Evolutionary conservation across 805 yeast species (phyloP), one percentile per base, ranked within the genome.

Genomic region (Suhomyces sp.): DNA sequence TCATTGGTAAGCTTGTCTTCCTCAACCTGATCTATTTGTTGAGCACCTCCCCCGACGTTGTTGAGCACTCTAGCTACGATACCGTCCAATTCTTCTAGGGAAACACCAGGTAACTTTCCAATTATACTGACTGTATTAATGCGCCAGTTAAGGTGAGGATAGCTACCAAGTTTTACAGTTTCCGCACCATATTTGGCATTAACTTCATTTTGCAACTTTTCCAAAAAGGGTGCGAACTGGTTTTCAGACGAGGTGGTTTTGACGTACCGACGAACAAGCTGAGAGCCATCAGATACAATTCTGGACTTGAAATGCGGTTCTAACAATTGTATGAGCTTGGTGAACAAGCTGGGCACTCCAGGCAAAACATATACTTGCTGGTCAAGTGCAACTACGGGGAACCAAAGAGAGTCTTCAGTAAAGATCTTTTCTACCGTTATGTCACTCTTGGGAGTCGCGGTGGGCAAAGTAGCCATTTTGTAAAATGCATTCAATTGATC

Each of bases 401-500:
- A 96, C 97, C 97, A 90, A 12, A 86, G 69, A 12, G 78, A 75
- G 3, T 81, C 83, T 44, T 68, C 70, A 1, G 67, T 58, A 53
- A 63, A 73, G 44, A 75, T 68, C 44, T 75, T 79, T 47, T 73
- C 74, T 4, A 83, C 84, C 0, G 59, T 44, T 1, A 60, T 55
- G 6, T 45, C 17, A n/a, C 25, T 25, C 12, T 55, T 39, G 13
- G 61, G 59, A 4, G 66, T 59, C 3, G 82, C 81, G 1, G 57
- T 40, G 0, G 97, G 97, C 47, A 90, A 72, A 0, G 85, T 80
- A 0, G 96, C 96, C 97, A 90, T 90, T 46, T 89, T 73, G 58
- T 82, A 75, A 59, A 84, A 88, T 1, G 94, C 91, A 3, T 68
- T 62, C 22, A 75, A 62, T 22, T 85, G 88, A 9, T 76, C 78